These are phyloP conservation scores for Rhodocollybia butyracea DNA, from an alignment of 768 basidiomycete species.

Conservation along the genomic window DNA sequence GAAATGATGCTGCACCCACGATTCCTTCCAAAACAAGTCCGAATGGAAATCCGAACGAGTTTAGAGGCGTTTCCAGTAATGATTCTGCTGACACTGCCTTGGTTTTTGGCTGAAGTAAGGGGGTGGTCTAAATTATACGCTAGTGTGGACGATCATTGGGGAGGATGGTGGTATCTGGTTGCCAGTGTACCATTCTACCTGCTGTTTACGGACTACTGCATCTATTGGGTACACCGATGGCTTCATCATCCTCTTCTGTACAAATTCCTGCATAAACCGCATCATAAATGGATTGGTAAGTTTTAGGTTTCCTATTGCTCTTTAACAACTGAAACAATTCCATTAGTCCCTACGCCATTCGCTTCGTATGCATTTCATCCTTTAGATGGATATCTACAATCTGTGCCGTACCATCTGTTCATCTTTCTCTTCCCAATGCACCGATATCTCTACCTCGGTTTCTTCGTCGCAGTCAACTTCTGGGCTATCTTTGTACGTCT, in stretches of 20 bases:
- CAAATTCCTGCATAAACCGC: slow-evolving; percentile 93
- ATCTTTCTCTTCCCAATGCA: slow-evolving; percentile 89
- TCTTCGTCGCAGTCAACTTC: slow-evolving; percentile 91
- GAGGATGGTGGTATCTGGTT: slow-evolving; percentile 60
- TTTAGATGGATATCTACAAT: slow-evolving; percentile 91
- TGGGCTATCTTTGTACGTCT: slow-evolving; percentile 90
- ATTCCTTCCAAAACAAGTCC: slow-evolving; percentile 87
- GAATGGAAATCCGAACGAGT: slow-evolving; percentile 71
- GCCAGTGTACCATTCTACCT: slow-evolving; percentile 76
- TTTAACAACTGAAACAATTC: slow-evolving; percentile 7
- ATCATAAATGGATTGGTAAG: slow-evolving; percentile 98
- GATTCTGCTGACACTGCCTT: slow-evolving; percentile 83
- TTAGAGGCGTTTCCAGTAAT: slow-evolving; percentile 80
- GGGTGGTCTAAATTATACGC: slow-evolving; percentile 83
- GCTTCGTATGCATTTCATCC: slow-evolving; percentile 98
- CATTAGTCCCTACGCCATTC: slow-evolving; percentile 92
- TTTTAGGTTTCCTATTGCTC: slow-evolving; percentile 19
- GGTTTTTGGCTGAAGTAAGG: slow-evolving; percentile 90
- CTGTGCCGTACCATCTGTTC: slow-evolving; percentile 92
- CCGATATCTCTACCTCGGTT: slow-evolving; percentile 73
- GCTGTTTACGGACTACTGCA: slow-evolving; percentile 85
- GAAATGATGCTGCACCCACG: slow-evolving; percentile 94
- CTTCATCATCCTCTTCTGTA: slow-evolving; percentile 85
- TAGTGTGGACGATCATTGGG: slow-evolving; percentile 61
- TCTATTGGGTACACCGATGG: slow-evolving; percentile 96